Conservation (phyloP, 139 green algal species). For the Tetraselmis chui region DNA sequence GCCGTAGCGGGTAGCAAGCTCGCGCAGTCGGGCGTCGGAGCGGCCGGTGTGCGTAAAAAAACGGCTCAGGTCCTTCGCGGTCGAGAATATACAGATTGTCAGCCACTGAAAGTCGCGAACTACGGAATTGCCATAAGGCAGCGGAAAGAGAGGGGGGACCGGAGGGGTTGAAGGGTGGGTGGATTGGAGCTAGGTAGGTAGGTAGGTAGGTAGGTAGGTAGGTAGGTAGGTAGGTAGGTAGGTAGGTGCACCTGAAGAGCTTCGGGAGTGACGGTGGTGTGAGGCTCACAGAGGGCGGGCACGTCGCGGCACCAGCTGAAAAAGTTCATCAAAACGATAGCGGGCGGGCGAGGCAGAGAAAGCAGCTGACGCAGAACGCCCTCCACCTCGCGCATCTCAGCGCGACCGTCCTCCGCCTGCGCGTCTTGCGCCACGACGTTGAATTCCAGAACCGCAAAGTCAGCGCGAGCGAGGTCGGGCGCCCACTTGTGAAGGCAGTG, state of each 20-base stretch:
- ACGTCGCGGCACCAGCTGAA: background rate
- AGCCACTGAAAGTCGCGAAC: no score
- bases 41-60: background rate
- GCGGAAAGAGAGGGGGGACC: no score
- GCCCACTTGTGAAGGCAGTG: background rate
- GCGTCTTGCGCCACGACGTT: background rate
- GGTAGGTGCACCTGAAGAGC: no score
- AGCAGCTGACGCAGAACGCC: background rate
- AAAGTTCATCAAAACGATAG: background rate
- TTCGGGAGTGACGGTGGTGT: no score
- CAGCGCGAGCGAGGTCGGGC: no score
- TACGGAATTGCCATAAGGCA: no score
- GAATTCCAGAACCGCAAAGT: background rate
- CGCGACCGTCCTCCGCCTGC: background rate
- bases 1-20: background rate
- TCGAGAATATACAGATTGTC: no score
- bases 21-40: background rate
- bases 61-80: background rate
- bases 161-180: no score
- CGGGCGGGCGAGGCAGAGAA: no score
- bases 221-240: no score
- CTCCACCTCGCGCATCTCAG: background rate
- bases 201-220: no score
- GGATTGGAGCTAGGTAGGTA: no score
- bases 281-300: background rate